A percentile compares a stretch with the other conserved stretches of the same genome.
These are phyloP conservation scores for Calophaca sinica DNA, from an alignment of 306 rosid species.

Conservation along the genomic window DNA sequence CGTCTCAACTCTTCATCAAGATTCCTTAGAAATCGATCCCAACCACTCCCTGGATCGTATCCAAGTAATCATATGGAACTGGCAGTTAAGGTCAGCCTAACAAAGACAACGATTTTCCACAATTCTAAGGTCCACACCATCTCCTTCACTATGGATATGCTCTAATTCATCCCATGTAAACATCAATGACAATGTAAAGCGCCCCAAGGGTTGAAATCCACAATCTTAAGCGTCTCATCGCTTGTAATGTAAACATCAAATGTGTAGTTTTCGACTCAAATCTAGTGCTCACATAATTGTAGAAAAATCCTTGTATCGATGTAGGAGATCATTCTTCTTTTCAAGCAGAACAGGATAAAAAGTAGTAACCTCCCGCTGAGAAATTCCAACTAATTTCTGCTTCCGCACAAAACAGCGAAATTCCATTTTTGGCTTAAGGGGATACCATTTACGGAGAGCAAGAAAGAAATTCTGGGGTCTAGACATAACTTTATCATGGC, in stretches of 20 bases:
- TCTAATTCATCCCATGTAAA: no score
- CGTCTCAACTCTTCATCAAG: slow-evolving; percentile 44
- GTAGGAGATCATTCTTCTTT: slow-evolving; percentile 48
- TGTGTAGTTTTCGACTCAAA: slow-evolving; percentile 43
- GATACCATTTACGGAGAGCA: slow-evolving; percentile 66
- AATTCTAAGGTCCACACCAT: slow-evolving; percentile 61
- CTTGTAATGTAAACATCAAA: slow-evolving; percentile 69
- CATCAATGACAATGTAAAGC: slow-evolving; percentile 60
- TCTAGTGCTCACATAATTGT: slow-evolving; percentile 42
- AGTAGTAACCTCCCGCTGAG: slow-evolving; percentile 76
- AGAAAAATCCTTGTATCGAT: slow-evolving; percentile 53
- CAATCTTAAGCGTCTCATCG: slow-evolving; percentile 60
- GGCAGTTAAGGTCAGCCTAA: slow-evolving; percentile 83
- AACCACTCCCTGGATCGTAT: slow-evolving; percentile 74
- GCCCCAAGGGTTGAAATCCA: slow-evolving; percentile 90
- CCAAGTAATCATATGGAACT: slow-evolving; percentile 80
- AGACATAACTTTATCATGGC: slow-evolving; percentile 58
- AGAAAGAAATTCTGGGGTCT: slow-evolving; percentile 49
- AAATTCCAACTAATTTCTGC: slow-evolving; percentile 62
- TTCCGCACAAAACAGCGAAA: slow-evolving; percentile 68
- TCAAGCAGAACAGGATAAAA: slow-evolving; percentile 67
- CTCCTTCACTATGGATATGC: slow-evolving; percentile 31
- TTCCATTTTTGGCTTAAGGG: slow-evolving; percentile 73
- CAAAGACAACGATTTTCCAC: slow-evolving; percentile 70
- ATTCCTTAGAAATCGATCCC: slow-evolving; percentile 79